Conservation (phyloP, 2,329 filamentous ascomycete species). For the Nakataea oryzae region DNA sequence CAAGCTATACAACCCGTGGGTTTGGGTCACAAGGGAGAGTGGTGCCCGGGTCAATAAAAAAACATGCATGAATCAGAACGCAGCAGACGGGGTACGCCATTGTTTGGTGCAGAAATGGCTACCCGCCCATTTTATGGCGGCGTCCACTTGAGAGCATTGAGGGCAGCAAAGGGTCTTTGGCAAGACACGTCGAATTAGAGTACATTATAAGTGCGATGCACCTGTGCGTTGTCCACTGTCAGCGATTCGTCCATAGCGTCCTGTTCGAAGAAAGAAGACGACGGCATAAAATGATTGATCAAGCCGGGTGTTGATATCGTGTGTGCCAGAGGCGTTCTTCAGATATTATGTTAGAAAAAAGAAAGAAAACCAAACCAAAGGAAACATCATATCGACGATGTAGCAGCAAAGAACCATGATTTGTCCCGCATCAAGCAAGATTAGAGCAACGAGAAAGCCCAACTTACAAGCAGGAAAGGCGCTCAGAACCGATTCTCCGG, state of each 20-base stretch:
- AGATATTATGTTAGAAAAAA: constrained; percentile 4
- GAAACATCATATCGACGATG: not conserved
- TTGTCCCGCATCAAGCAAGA: not conserved
- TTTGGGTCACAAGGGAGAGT: too few species aligned
- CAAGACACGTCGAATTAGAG: not conserved
- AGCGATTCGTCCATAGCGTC: not conserved
- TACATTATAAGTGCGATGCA: not conserved
- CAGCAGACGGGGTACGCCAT: not conserved
- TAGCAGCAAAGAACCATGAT: not conserved
- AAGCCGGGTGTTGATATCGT: not conserved
- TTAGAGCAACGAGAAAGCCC: not conserved
- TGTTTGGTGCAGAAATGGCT: not conserved
- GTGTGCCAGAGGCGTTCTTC: not conserved
- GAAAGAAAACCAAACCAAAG: too few species aligned
- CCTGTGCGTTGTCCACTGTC: not conserved
- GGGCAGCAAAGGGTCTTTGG: not conserved
- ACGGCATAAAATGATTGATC: not conserved
- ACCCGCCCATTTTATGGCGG: not conserved
- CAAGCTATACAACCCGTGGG: too few species aligned
- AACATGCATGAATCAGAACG: not conserved
- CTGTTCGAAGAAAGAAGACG: not conserved
- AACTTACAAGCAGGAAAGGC: not conserved
- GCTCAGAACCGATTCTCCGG: constrained; percentile 24
- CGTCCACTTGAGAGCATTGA: not conserved
- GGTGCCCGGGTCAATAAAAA: too few species aligned